Conservation (phyloP, 768 basidiomycete genomes). For the Pleurotus platypus region DNA sequence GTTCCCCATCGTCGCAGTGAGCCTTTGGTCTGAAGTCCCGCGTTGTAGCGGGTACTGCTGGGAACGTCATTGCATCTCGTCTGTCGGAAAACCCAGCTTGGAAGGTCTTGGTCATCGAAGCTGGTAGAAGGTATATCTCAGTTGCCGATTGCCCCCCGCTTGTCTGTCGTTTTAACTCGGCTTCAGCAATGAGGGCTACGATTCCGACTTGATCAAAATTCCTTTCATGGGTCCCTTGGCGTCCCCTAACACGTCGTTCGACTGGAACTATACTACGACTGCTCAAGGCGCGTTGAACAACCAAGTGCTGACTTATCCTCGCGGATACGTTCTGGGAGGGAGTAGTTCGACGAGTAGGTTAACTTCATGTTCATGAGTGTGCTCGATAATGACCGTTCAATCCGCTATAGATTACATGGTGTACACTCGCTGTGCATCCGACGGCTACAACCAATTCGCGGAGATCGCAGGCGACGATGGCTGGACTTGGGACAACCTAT, state of each 20-base stretch:
- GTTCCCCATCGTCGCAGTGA: no score
- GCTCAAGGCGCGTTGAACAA: slow-evolving; percentile 25
- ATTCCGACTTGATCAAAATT: slow-evolving; percentile 10
- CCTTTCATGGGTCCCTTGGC: slow-evolving; percentile 13
- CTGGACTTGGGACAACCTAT: slow-evolving; percentile 35
- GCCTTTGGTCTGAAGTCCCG: no score
- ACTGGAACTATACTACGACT: slow-evolving; percentile 34
- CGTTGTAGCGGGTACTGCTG: slow-evolving; percentile 3
- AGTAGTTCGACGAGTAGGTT: slow-evolving; percentile 26
- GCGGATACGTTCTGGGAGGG: slow-evolving; percentile 29
- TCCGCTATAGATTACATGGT: slow-evolving; percentile 16
- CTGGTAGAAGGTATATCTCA: not conserved
- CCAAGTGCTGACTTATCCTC: slow-evolving; percentile 19
- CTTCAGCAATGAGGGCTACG: slow-evolving; percentile 14
- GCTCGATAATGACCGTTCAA: not conserved
- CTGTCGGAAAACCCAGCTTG: not conserved
- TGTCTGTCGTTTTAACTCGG: not conserved
- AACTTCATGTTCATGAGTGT: no score
- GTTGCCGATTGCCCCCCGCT: not conserved
- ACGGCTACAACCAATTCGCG: slow-evolving; percentile 33
- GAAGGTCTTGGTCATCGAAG: slow-evolving; percentile 6
- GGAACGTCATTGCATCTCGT: slow-evolving; percentile 1
- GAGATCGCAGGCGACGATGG: slow-evolving; percentile 28
- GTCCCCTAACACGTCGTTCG: slow-evolving; percentile 13
- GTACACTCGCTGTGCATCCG: slow-evolving; percentile 26